phyloP scores from a whole-genome alignment of 345 rosid genomes.

The Eutrema yunnanense region DNA sequence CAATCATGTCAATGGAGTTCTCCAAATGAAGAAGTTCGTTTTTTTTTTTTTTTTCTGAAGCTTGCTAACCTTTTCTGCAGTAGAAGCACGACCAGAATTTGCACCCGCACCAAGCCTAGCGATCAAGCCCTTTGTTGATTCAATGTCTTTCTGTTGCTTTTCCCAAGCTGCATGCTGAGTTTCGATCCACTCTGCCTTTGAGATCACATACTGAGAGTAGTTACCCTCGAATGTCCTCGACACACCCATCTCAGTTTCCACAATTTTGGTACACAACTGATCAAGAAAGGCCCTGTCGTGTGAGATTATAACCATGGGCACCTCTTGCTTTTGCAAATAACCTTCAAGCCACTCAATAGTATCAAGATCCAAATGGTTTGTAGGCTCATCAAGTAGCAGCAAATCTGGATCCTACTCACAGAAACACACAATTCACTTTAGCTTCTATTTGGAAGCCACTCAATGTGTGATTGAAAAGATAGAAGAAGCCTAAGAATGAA shows the following conservation, averaged over 20 bases:
- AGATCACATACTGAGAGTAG: slow-evolving; percentile 71
- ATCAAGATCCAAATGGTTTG: slow-evolving; percentile 95
- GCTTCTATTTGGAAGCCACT: neutral
- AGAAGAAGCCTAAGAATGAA: neutral
- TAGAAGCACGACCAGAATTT: slow-evolving; percentile 88
- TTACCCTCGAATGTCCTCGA: slow-evolving; percentile 81
- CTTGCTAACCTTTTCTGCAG: slow-evolving; percentile 78
- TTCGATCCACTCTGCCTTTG: slow-evolving; percentile 77
- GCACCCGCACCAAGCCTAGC: slow-evolving; percentile 80
- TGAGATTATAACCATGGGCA: slow-evolving; percentile 95
- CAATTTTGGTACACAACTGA: slow-evolving; percentile 89
- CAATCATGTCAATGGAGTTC: neutral
- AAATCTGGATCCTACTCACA: slow-evolving; percentile 81
- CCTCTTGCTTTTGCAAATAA: slow-evolving; percentile 78
- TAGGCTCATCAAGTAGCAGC: slow-evolving; percentile 90
- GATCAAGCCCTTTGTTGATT: slow-evolving; percentile 66
- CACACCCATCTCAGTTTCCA: slow-evolving; percentile 95
- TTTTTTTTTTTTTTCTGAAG: neutral
- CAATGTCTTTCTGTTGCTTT: slow-evolving; percentile 89
- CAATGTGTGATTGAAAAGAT: neutral
- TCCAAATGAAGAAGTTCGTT: neutral
- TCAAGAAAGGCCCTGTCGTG: slow-evolving; percentile 97
- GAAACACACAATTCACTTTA: neutral
- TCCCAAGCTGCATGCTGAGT: slow-evolving; percentile 79
- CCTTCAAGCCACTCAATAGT: slow-evolving; percentile 98